Evolutionary conservation across 176 grass and related monocot genomes (phyloP).

Genomic region (Raddia distichophylla): DNA sequence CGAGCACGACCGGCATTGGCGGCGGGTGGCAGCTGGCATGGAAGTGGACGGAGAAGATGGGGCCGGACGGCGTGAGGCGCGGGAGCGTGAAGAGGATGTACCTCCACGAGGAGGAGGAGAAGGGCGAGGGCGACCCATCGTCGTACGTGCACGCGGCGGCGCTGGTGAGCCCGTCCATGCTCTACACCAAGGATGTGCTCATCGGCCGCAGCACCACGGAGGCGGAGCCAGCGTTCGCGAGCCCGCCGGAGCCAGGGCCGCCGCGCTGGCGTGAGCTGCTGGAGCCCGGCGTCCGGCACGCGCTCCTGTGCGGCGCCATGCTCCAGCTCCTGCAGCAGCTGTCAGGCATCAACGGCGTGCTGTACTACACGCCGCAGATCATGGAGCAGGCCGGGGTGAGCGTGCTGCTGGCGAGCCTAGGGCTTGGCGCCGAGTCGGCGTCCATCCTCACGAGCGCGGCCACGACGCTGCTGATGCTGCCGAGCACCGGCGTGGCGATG

Average conservation of each 20-base stretch:
- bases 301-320: constrained; percentile 62
- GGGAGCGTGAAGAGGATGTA: constrained; percentile 79
- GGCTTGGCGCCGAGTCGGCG: constrained; percentile 65
- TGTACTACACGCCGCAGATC: constrained; percentile 96
- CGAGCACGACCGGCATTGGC: constrained; percentile 75
- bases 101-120: constrained; percentile 58
- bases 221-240: constrained; percentile 54
- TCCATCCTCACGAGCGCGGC: constrained; percentile 76
- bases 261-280: constrained; percentile 61
- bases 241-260: constrained; percentile 41
- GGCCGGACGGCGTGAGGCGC: constrained; percentile 48
- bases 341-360: constrained; percentile 84
- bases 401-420: constrained; percentile 56
- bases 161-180: constrained; percentile 62
- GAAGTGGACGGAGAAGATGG: constrained; percentile 68
- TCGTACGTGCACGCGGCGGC: constrained; percentile 66
- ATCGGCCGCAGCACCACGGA: constrained; percentile 49
- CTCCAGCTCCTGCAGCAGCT: constrained; percentile 89
- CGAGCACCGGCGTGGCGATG: constrained; percentile 79
- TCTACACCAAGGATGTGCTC: constrained; percentile 71
- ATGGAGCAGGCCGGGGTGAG: constrained; percentile 82
- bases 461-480: constrained; percentile 81
- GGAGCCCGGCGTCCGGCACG: constrained; percentile 62
- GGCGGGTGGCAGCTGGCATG: constrained; percentile 93
- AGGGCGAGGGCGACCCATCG: too few relatives aligned